These are phyloP conservation scores for Panicum hallii DNA, from an alignment of 202 grass and related monocot species.

Conservation along the genomic window DNA sequence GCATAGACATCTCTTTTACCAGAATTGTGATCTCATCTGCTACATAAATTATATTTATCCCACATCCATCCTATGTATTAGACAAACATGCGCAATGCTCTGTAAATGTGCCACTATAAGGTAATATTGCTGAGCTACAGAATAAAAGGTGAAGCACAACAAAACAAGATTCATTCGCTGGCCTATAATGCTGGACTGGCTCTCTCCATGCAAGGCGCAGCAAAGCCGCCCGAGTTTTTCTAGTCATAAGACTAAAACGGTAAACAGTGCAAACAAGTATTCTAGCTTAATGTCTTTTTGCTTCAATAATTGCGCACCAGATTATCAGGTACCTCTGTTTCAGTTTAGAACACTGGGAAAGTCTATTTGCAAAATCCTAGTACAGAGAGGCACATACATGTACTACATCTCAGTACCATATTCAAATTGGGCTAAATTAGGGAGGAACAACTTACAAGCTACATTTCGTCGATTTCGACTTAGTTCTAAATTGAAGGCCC, in stretches of 20 bases:
- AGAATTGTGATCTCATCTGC: too few species aligned
- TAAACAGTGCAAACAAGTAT: neutral
- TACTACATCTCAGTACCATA: neutral
- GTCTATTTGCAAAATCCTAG: slow-evolving; percentile 5
- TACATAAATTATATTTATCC: too few species aligned
- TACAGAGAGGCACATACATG: neutral
- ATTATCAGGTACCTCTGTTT: neutral
- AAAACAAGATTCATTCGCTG: too few species aligned
- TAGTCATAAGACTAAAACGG: neutral
- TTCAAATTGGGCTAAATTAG: neutral
- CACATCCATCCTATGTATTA: too few species aligned
- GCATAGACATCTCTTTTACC: too few species aligned
- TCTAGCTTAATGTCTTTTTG: neutral
- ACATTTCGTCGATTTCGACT: neutral
- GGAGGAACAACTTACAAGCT: neutral
- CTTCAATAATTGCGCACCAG: neutral
- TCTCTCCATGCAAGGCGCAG: too few species aligned
- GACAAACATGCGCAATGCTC: too few species aligned
- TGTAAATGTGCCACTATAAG: too few species aligned
- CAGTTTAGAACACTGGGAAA: neutral
- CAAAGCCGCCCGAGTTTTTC: too few species aligned
- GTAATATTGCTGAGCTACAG: too few species aligned
- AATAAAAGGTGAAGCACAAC: too few species aligned
- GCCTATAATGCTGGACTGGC: too few species aligned
- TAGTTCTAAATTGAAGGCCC: neutral